phyloP scores from a whole-genome alignment of 2,329 filamentous ascomycete genomes.

The Aspergillus alliaceus region DNA sequence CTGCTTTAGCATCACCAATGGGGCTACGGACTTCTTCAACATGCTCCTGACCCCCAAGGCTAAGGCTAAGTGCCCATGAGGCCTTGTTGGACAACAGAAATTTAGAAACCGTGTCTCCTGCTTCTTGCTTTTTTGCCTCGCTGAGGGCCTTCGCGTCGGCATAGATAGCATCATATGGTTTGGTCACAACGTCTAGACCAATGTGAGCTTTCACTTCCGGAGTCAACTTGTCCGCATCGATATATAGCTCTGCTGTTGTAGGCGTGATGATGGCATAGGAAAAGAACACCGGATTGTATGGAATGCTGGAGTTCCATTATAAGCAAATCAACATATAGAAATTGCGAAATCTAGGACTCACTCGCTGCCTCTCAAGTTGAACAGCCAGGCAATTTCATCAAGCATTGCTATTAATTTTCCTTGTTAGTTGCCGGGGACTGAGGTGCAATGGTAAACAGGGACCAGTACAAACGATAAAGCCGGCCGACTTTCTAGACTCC shows the following conservation, averaged over 20 bases:
- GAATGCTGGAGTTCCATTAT: conserved; percentile 58
- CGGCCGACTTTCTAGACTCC: conserved; percentile 82
- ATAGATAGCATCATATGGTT: conserved; percentile 82
- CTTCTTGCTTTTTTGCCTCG: conserved; percentile 40
- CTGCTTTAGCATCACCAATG: conserved; percentile 83
- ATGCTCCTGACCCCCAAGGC: conserved; percentile 78
- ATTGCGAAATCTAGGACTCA: conserved; percentile 32
- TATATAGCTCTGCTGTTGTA: conserved; percentile 73
- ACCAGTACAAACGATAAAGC: conserved; percentile 72
- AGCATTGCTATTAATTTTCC: conserved; percentile 63
- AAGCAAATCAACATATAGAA: not conserved
- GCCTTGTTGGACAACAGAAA: conserved; percentile 85
- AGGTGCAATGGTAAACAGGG: not conserved
- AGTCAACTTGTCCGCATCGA: conserved; percentile 76
- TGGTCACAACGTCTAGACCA: conserved; percentile 66
- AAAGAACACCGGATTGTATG: conserved; percentile 98
- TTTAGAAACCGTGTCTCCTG: conserved; percentile 53
- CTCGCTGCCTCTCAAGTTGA: conserved; percentile 92
- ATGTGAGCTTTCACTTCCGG: conserved; percentile 70
- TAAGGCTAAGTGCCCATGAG: conserved; percentile 88
- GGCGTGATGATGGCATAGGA: conserved; percentile 89
- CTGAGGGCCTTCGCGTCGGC: conserved; percentile 70
- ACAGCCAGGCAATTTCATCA: conserved; percentile 97
- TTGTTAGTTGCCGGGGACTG: conserved; percentile 12
- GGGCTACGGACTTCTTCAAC: conserved; percentile 87